A percentile compares a stretch with the other conserved stretches of the same genome.
phyloP scores from a whole-genome alignment of 331 rosid genomes.

The Cucumis variabilis region DNA sequence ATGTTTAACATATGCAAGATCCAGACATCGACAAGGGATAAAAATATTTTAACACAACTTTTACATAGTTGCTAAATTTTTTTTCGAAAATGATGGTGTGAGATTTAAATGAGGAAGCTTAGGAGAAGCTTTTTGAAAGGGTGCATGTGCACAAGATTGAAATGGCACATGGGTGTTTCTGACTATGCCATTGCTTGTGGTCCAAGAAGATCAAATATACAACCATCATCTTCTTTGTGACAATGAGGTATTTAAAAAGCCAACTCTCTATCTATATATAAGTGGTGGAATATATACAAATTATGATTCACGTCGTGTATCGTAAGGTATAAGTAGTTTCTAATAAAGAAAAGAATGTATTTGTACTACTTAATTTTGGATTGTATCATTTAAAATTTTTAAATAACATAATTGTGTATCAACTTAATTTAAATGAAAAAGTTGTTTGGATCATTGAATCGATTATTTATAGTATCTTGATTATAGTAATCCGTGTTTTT shows the following conservation, averaged over 20 bases:
- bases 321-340: too few species aligned
- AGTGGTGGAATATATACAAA: not conserved
- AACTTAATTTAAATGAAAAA: too few species aligned
- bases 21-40: not conserved
- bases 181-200: not conserved
- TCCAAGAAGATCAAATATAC: conserved; percentile 18
- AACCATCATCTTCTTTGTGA: conserved; percentile 6
- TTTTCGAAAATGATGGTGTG: not conserved
- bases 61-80: too few species aligned
- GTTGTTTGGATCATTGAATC: too few species aligned
- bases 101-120: not conserved
- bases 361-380: too few species aligned
- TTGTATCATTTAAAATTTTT: too few species aligned
- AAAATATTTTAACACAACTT: not conserved
- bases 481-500: too few species aligned
- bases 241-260: not conserved
- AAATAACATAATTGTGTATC: too few species aligned
- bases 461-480: too few species aligned
- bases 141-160: conserved; percentile 28
- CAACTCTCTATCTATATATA: not conserved
- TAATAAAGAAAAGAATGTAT: too few species aligned
- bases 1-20: not conserved
- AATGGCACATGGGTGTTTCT: conserved; percentile 30
- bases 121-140: not conserved
- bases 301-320: too few species aligned